Evolutionary conservation across 441 rosid genomes (phyloP), one percentile per base, ranked within the genome.

Genomic region (Isatis lusitanica): DNA sequence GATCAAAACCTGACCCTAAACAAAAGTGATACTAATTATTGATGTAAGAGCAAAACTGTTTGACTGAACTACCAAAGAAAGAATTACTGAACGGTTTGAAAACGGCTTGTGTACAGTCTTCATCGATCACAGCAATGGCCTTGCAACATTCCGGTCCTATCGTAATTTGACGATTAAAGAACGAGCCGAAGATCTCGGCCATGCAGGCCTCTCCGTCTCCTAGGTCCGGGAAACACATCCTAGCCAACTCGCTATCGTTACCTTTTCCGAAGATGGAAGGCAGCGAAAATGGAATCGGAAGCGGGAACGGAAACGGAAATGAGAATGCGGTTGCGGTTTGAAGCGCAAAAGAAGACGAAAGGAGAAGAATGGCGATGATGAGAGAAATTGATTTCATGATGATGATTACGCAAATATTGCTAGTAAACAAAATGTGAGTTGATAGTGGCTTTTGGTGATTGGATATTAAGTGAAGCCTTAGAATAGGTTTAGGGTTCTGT

Each of bases 91-190:
- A 65, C 3, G 58, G 71, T 56, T 64, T 44, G 6, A 64, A 73
- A 55, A 73, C 6, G 7, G 71, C 65, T 64, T 55, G 40, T 24
- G 71, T 33, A 24, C 76, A 73, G 12, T 73, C 71, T 56, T 44
- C 15, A 7, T 64, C 68, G 4, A 73, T 56, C 50, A 44, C 71
- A 65, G 11, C n/a, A 36, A 73, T 64, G 50, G 76, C 71, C 31
- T 73, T 73, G 58, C 76, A 73, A 35, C 76, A 73, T 35, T 64
- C 71, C 0, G 76, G 71, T 73, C 76, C 57, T 55, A 64, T 52
- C 5, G 40, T n/a, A 4, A 73, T 73, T 36, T 46, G 58, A 21
- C 46, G 46, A 48, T 55, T 65, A 65, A 46, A 56, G 71, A 47
- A 65, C 7, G 76, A 73, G 1, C 76, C 76, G 4, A 56, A 44